phyloP scores from a whole-genome alignment of 192 early-diverging fungal genomes.

The Rhizophagus sp. region DNA sequence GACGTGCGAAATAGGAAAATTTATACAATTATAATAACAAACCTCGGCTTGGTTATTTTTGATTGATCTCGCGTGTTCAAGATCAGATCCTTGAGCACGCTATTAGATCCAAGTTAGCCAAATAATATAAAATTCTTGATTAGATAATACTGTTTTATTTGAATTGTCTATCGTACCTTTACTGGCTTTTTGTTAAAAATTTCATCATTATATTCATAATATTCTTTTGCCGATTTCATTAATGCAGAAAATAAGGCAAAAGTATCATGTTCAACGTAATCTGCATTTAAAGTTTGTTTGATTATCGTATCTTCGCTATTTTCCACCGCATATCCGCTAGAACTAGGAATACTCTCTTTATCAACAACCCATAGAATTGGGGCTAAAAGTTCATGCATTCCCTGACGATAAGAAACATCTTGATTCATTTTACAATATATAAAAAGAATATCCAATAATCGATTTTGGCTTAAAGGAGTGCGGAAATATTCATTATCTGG shows the following conservation, averaged over 20 bases:
- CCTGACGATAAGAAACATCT: slow-evolving; percentile 92
- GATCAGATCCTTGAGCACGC: slow-evolving; percentile 21
- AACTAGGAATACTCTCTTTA: slow-evolving; percentile 52
- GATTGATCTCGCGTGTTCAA: slow-evolving; percentile 12
- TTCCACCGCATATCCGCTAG: slow-evolving; percentile 2
- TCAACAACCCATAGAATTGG: slow-evolving; percentile 80
- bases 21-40: background rate
- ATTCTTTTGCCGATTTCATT: slow-evolving; percentile 77
- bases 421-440: slow-evolving; percentile 89
- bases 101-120: background rate
- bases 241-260: slow-evolving; percentile 79
- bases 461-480: slow-evolving; percentile 56
- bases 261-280: slow-evolving; percentile 87
- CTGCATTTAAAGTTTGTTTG: slow-evolving; percentile 60
- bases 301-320: slow-evolving; percentile 41
- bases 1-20: too few species aligned
- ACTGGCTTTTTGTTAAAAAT: slow-evolving; percentile 35
- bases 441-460: slow-evolving; percentile 82
- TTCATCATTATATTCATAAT: slow-evolving; percentile 83
- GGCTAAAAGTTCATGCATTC: slow-evolving; percentile 96
- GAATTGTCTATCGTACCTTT: slow-evolving; percentile 30
- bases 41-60: slow-evolving; percentile 23
- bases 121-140: background rate
- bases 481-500: slow-evolving; percentile 88
- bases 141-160: background rate